Percentiles rank a stretch among this genome's conserved stretches.
phyloP scores from a whole-genome alignment of 73 alveolate genomes.

The Uronychia setigera region DNA sequence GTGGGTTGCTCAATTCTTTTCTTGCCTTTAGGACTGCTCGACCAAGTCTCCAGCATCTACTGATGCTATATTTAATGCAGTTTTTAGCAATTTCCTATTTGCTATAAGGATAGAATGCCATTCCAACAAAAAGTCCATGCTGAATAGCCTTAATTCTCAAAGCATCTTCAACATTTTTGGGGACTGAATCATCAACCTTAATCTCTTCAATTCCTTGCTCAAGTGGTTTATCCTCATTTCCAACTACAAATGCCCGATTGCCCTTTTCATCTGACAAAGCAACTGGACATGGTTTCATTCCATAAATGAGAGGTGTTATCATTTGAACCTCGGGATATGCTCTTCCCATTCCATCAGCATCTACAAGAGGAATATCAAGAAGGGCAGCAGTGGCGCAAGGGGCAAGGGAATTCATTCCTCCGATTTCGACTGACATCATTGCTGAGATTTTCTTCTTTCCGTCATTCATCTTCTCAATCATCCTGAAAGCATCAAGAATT shows the following conservation, averaged over 20 bases:
- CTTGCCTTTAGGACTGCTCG: conserved; percentile 6
- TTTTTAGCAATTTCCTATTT: neutral
- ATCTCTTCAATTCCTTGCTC: neutral
- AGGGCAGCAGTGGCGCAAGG: conserved; percentile 17
- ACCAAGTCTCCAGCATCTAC: conserved; percentile 21
- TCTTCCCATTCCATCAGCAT: conserved; percentile 22
- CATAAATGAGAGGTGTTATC: conserved; percentile 10
- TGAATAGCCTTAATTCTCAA: neutral
- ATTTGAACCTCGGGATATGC: conserved; percentile 27
- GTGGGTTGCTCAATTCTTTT: neutral
- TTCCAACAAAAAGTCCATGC: conserved; percentile 23
- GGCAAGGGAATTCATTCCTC: conserved; percentile 33
- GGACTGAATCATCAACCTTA: neutral
- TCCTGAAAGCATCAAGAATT: neutral
- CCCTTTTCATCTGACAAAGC: conserved; percentile 18
- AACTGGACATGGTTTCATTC: conserved; percentile 8
- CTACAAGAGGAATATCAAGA: conserved; percentile 6
- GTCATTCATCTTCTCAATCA: neutral
- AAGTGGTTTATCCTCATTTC: neutral
- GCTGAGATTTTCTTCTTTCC: neutral
- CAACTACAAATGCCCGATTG: neutral
- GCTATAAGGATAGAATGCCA: conserved; percentile 1
- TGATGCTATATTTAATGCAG: neutral
- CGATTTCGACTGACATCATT: conserved; percentile 23
- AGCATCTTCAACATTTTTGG: neutral